Evolutionary conservation across 2,329 filamentous ascomycete genomes (phyloP), one percentile per base, ranked within the genome.

Genomic region (Sphaerulina populicola): DNA sequence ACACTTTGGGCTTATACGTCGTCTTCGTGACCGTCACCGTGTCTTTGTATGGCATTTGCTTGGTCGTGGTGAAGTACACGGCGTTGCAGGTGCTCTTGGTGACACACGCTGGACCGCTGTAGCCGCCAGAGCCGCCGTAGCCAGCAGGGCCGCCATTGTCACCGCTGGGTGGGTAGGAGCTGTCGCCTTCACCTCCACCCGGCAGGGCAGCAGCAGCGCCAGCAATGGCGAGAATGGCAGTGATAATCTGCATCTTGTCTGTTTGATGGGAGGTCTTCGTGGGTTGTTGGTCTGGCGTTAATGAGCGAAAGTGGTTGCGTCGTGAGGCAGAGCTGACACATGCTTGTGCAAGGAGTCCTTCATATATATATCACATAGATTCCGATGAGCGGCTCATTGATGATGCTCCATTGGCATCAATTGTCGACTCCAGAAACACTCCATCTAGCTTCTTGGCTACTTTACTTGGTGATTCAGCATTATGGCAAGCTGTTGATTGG

Each of bases 31-130:
- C 38, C 5, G 54, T 57, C 51, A 52, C 52, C 42, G 49, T 52
- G 12, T 39, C 21, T 7, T 52, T 45, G 49, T 57, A 52, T 44
- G 54, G 54, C 15, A 57, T 35, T 1, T 39, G 47, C 43, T 54
- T 57, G 14, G 54, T 57, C 3, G 43, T 48, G 51, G 49, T 50
- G 51, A 54, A 48, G 45, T 53, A 53, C 30, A 47, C 29, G 14
- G 51, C 54, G 31, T 49, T 50, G 51, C 54, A 57, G 3, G 51
- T 54, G 45, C 49, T 54, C 46, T 35, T 57, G 43, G 54, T 57
- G n/a, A 44, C 29, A 46, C 54, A 57, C 14, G 50, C 47, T 11
- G 10, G 10, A 35, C 31, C 31, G 31, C 5, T 9, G 31, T n/a
- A 11, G 10, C n/a, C n/a, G n/a, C n/a, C n/a, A n/a, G n/a, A n/a